Percentiles rank a stretch among this genome's conserved stretches.
phyloP scores from a whole-genome alignment of 2,329 filamentous ascomycete genomes.

The Fusarium sarcochroum region DNA sequence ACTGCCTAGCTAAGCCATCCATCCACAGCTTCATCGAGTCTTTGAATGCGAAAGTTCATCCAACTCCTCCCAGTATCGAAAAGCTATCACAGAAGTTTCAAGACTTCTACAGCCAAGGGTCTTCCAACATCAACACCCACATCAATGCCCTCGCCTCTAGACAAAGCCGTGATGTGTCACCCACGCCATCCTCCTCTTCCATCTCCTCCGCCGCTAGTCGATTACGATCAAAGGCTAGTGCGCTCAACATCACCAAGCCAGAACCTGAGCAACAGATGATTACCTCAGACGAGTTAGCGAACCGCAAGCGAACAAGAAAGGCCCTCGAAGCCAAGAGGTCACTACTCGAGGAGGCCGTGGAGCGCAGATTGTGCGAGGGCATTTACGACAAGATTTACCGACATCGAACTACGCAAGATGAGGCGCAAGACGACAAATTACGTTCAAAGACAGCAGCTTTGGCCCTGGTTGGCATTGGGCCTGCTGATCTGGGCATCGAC shows the following conservation, averaged over 20 bases:
- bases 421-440: conserved; percentile 93
- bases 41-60: conserved; percentile 87
- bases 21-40: conserved; percentile 86
- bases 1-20: conserved; percentile 30
- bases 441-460: conserved; percentile 94
- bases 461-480: conserved; percentile 89
- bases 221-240: conserved; percentile 68
- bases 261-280: conserved; percentile 85
- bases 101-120: conserved; percentile 89
- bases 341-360: conserved; percentile 90
- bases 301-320: conserved; percentile 83
- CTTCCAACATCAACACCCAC: conserved; percentile 87
- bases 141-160: conserved; percentile 83
- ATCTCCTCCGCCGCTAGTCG: conserved; percentile 69
- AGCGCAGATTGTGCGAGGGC: conserved; percentile 85
- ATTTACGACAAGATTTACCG: conserved; percentile 92
- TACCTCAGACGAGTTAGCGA: conserved; percentile 85
- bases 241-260: conserved; percentile 64
- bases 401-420: conserved; percentile 91
- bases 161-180: conserved; percentile 77
- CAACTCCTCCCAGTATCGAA: conserved; percentile 86
- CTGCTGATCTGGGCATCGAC: conserved; percentile 87
- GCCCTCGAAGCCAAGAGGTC: conserved; percentile 82
- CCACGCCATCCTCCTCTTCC: conserved; percentile 67
- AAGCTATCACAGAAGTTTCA: conserved; percentile 90